Evolutionary conservation across 2,329 filamentous ascomycete genomes (phyloP).

Genomic region (Xylaria sp.): DNA sequence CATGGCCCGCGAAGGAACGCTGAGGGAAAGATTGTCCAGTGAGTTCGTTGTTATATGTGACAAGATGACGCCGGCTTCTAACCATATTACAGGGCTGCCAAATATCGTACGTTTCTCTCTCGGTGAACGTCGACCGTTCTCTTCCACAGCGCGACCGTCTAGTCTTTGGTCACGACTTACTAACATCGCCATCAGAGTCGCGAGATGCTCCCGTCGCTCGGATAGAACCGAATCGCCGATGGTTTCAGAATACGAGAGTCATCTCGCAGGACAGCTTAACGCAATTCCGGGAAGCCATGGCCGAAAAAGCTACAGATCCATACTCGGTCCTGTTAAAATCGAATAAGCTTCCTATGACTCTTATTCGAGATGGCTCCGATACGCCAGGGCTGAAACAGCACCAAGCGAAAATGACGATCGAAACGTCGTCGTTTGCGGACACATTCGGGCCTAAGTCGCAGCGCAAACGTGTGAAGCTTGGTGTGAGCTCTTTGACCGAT

Average conservation of each 20-base stretch:
- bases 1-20: constrained; percentile 85
- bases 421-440: constrained; percentile 84
- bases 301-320: constrained; percentile 87
- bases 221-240: constrained; percentile 95
- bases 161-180: neutral
- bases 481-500: constrained; percentile 82
- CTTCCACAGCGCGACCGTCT: too few relatives aligned
- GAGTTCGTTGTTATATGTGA: neutral
- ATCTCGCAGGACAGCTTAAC: constrained; percentile 90
- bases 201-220: constrained; percentile 82
- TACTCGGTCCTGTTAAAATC: constrained; percentile 95
- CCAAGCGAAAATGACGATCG: constrained; percentile 91
- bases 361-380: constrained; percentile 82
- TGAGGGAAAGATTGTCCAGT: constrained; percentile 81
- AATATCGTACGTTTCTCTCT: constrained; percentile 62
- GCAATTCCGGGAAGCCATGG: constrained; percentile 90
- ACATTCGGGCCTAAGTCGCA: constrained; percentile 95
- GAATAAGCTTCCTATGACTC: constrained; percentile 95
- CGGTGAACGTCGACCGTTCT: too few relatives aligned
- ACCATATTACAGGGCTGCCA: constrained; percentile 63
- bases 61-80: neutral
- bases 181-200: constrained; percentile 60
- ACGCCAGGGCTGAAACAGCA: constrained; percentile 91
- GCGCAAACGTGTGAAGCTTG: constrained; percentile 90
- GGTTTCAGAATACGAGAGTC: constrained; percentile 93